These are phyloP conservation scores for Schwanniomyces vanrijiae DNA, from an alignment of 805 yeast species.

Conservation along the genomic window DNA sequence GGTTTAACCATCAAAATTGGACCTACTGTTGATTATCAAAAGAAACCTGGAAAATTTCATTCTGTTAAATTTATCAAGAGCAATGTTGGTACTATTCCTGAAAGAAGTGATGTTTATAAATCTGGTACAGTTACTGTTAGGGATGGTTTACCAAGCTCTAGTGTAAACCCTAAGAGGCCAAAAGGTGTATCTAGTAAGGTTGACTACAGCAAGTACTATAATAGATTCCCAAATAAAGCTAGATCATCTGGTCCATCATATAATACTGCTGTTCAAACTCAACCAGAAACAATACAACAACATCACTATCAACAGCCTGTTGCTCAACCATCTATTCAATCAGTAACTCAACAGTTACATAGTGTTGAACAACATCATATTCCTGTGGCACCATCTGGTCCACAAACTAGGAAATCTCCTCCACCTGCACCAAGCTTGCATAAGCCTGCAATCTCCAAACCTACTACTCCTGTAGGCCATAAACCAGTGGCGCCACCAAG, in stretches of 20 bases:
- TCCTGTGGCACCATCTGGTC: slow-evolving; percentile 20
- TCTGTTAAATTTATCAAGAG: slow-evolving; percentile 68
- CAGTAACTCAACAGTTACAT: background rate
- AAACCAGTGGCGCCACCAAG: slow-evolving; percentile 21
- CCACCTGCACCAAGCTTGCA: slow-evolving; percentile 6
- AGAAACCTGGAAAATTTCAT: slow-evolving; percentile 86
- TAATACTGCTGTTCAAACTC: background rate
- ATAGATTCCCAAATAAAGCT: slow-evolving; percentile 23
- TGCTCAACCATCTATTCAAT: slow-evolving; percentile 13
- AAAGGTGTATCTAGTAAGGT: slow-evolving; percentile 45
- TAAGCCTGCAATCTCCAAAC: slow-evolving; percentile 3
- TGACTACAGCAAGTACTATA: slow-evolving; percentile 44
- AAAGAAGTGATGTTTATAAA: slow-evolving; percentile 73
- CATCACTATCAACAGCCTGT: slow-evolving; percentile 14
- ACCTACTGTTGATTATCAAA: slow-evolving; percentile 75
- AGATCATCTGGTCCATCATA: slow-evolving; percentile 12
- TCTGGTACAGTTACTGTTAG: slow-evolving; percentile 83
- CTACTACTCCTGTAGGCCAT: slow-evolving; percentile 5
- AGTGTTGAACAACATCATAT: slow-evolving; percentile 12
- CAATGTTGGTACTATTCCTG: slow-evolving; percentile 55
- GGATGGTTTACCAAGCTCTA: slow-evolving; percentile 72
- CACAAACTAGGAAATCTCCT: slow-evolving; percentile 3
- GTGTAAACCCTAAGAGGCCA: slow-evolving; percentile 76
- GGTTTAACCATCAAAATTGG: slow-evolving; percentile 65
- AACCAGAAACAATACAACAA: background rate